These are phyloP conservation scores for Populus pruinosa DNA, from an alignment of 345 rosid species.

Conservation along the genomic window DNA sequence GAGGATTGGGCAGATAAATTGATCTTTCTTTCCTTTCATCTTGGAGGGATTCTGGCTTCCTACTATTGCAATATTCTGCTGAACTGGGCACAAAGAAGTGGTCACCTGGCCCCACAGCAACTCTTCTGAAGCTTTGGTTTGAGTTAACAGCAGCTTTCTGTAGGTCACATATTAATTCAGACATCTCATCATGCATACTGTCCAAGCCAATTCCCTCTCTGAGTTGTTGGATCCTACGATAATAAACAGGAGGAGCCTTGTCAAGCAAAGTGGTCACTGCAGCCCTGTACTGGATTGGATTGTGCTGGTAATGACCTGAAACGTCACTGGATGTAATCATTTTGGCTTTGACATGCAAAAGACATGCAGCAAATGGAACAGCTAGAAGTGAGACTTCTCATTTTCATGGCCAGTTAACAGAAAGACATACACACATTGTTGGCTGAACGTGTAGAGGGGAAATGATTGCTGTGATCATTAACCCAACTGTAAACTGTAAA, in stretches of 20 bases:
- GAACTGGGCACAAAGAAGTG: slow-evolving; percentile 84
- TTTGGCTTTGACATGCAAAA: neutral
- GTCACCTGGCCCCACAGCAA: slow-evolving; percentile 71
- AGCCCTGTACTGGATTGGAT: slow-evolving; percentile 70
- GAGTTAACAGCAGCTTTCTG: slow-evolving; percentile 89
- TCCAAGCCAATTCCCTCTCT: slow-evolving; percentile 50
- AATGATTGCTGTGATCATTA: neutral
- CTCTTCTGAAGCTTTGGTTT: slow-evolving; percentile 82
- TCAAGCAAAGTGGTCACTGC: slow-evolving; percentile 64
- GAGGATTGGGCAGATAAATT: slow-evolving; percentile 40
- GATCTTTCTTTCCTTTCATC: slow-evolving; percentile 55
- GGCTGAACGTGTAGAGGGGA: neutral
- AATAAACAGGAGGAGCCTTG: slow-evolving; percentile 46
- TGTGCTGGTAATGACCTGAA: slow-evolving; percentile 44
- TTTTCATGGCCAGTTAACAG: neutral
- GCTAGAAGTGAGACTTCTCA: neutral
- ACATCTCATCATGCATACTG: slow-evolving; percentile 57
- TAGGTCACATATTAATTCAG: slow-evolving; percentile 74
- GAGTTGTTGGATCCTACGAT: slow-evolving; percentile 44
- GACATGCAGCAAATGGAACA: neutral
- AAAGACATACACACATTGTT: neutral
- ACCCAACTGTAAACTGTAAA: neutral
- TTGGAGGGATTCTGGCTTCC: slow-evolving; percentile 39
- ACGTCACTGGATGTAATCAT: neutral
- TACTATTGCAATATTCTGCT: slow-evolving; percentile 36